Base-by-base conservation (phyloP, 2,329 filamentous ascomycete genomes). In the Leptoxyphium fumago region DNA sequence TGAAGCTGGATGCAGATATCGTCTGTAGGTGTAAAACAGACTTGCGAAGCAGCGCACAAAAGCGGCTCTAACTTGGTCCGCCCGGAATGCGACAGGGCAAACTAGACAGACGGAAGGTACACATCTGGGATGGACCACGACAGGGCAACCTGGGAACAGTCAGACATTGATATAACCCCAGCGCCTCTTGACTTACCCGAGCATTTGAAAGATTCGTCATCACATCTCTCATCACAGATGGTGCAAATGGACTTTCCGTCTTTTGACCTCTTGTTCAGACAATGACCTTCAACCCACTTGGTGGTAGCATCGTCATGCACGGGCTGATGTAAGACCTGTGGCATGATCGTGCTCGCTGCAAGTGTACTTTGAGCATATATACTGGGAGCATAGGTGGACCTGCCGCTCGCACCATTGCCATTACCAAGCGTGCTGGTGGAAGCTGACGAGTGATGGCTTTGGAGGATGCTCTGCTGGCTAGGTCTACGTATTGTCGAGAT, bases 301-400 rank as follows among this genome's bases (percentile, higher is more conserved):
- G 75, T 84, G 1, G 78, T 84, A 40, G 87, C 82, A 0, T 83
- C 86, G 56, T 89, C 85, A 40, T 71, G 71, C 7, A 89, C 84
- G 1, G 82, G 82, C 55, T 88, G 83, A 48, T 87, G 74, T 47
- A 85, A 74, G 74, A 87, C 82, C 54, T 80, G 83, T 30, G 85
- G 84, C 84, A 91, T 88, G 53, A 91, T 79, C 2, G 84, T 91
- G 6, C 83, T 88, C 7, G 84, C 84, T 2, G 84, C 84, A 39
- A 91, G 66, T 0, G 85, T 91, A n/a, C 84, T 89, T 54, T 84
- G 82, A 1, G 84, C 84, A 57, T 91, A 91, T 2, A 84, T 79
- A 2, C 84, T 89, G 2, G 84, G 84, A 5, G 84, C 83, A 60
- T 91, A 91, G 21, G 58, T 63, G 34, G 67, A 69, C 10, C 45